A percentile compares a stretch with the other conserved stretches of the same genome.
phyloP scores from a whole-genome alignment of 2,329 filamentous ascomycete genomes.

The Ophiostoma sp. region DNA sequence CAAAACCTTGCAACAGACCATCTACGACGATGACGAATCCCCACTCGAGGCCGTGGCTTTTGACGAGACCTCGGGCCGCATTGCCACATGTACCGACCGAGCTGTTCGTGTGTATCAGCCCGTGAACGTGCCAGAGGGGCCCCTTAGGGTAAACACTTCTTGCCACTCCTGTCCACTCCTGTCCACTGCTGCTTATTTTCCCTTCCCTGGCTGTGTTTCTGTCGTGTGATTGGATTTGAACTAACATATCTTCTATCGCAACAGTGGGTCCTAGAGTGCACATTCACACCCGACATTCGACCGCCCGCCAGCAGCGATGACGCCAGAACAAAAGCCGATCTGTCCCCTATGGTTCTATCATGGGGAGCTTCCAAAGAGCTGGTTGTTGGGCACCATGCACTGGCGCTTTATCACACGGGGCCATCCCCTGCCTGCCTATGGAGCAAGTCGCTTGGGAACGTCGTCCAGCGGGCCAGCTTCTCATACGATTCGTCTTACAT shows the following conservation, averaged over 20 bases:
- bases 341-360: constrained; percentile 58
- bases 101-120: constrained; percentile 78
- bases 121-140: constrained; percentile 67
- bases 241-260: neutral
- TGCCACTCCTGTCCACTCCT: neutral
- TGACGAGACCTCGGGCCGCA: constrained; percentile 80
- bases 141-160: constrained; percentile 63
- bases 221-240: neutral
- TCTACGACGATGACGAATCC: constrained; percentile 76
- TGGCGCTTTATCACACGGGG: constrained; percentile 66
- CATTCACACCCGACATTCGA: constrained; percentile 27
- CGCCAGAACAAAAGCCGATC: constrained; percentile 36
- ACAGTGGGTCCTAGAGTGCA: constrained; percentile 66
- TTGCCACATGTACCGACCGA: constrained; percentile 69
- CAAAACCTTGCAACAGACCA: constrained; percentile 78
- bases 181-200: too few species aligned
- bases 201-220: neutral
- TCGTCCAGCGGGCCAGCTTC: constrained; percentile 71
- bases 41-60: constrained; percentile 73
- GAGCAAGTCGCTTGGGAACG: constrained; percentile 71
- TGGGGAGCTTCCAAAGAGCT: constrained; percentile 89
- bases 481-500: constrained; percentile 88
- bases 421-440: constrained; percentile 62
- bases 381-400: constrained; percentile 68
- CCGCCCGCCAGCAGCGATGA: constrained; percentile 40